phyloP scores from a whole-genome alignment of 805 yeast genomes.

The Starmerella sirachaensis region DNA sequence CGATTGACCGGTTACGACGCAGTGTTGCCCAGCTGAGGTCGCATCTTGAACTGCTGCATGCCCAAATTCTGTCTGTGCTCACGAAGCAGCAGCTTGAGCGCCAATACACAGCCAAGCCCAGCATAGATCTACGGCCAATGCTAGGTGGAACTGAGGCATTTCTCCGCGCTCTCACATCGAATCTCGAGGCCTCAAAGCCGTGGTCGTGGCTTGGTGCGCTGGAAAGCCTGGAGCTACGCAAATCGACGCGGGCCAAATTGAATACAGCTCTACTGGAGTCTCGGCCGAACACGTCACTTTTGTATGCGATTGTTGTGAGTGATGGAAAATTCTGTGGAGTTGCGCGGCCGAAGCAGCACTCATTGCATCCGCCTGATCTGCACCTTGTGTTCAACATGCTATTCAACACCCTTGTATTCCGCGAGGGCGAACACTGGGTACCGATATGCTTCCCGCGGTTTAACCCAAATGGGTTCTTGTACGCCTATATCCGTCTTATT shows the following conservation, averaged over 20 bases:
- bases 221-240: slow-evolving; percentile 49
- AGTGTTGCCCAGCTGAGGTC: slow-evolving; percentile 36
- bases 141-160: slow-evolving; percentile 68
- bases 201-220: slow-evolving; percentile 53
- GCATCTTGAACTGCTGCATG: slow-evolving; percentile 62
- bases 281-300: slow-evolving; percentile 39
- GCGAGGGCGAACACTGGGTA: slow-evolving; percentile 66
- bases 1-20: slow-evolving; percentile 36
- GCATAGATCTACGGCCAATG: slow-evolving; percentile 68
- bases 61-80: slow-evolving; percentile 67
- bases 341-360: slow-evolving; percentile 65
- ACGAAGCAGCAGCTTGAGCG: slow-evolving; percentile 67
- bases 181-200: slow-evolving; percentile 43
- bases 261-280: slow-evolving; percentile 42
- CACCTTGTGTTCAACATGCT: slow-evolving; percentile 63
- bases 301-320: slow-evolving; percentile 66
- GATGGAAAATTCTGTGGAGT: slow-evolving; percentile 56
- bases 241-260: slow-evolving; percentile 45
- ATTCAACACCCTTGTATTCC: slow-evolving; percentile 43
- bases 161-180: slow-evolving; percentile 49
- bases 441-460: slow-evolving; percentile 89
- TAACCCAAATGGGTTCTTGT: slow-evolving; percentile 76
- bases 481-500: slow-evolving; percentile 61
- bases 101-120: slow-evolving; percentile 57
- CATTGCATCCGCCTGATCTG: slow-evolving; percentile 69